Base-by-base conservation (phyloP, 768 basidiomycete species). In the Psilocybe subaeruginosa region DNA sequence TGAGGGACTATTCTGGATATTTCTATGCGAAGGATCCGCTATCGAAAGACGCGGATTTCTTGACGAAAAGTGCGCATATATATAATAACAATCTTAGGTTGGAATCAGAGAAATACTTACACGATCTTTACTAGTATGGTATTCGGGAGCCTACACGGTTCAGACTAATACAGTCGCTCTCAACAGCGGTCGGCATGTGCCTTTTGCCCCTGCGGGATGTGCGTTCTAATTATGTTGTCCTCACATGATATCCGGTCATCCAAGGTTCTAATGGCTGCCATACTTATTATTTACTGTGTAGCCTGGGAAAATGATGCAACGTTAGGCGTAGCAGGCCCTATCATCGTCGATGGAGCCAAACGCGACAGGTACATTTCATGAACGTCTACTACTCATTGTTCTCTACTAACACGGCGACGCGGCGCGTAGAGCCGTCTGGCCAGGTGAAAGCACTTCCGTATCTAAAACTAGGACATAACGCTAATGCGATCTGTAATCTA, bases 341-440 rank as follows among this genome's bases (percentile, higher is more conserved):
- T 86, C 45, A 84, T 87, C 54, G 84, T 87, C 3, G 85, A 87
- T 62, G 80, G 80, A 56, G 85, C 85, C 6, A 86, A 87, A 66
- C 80, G 85, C 11, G 85, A 86, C 65, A 75, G 85, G 80, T 80
- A 54, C 51, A 74, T 65, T 7, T 14, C 9, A 46, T 54, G 7
- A 27, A 4, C 4, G 31, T 54, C 9, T 9, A 45, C 58, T 1
- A 6, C 14, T 12, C 6, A 12, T 43, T 35, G 1, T 2, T 31
- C 35, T 5, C 30, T 35, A 11, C 33, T 35, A 6, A 35, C 16
- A 6, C 46, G 14, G 14, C 7, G 29, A 27, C 23, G 23, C 23
- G 23, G 8, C 55, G 7, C 14, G 6, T 12, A 83, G 84, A 8
- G 81, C 83, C n/a, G 83, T 85, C 7, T 86, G 84, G 84, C 83